Base-by-base conservation (phyloP, 345 rosid genomes). In the Brassica carinata region DNA sequence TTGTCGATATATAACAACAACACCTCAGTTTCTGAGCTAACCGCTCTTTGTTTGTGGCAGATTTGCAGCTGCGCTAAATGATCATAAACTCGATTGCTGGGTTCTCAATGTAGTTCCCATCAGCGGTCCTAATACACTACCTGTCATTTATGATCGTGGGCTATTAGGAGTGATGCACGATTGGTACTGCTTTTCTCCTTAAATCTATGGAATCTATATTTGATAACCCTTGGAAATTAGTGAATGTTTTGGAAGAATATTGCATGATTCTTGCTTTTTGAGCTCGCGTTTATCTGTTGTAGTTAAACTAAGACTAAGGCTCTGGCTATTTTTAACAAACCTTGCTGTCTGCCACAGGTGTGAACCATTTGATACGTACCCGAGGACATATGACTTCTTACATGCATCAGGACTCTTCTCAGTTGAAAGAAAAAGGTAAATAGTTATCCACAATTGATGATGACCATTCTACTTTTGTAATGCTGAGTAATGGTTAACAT, bases 61-160 rank as follows among this genome's bases (percentile, higher is more conserved):
- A 83, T 96, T 96, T 87, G 98, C 97, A 9, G 95, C 97, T 67
- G 97, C 99, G 72, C 67, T 96, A 69, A 87, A 89, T 63, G 90
- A 92, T 75, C 91, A 89, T 67, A 69, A 82, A 74, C 70, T 96
- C 75, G 90, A 94, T 87, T 85, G 89, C 77, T 94, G 99, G 99
- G 97, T 92, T 86, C 81, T 94, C 74, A 96, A 87, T 62, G 98
- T 92, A 62, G 98, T 96, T 76, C 99, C 99, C 67, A 89, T 91
- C 64, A 90, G 95, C 23, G 99, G 95, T 4, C 93, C 98, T 55
- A 92, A 96, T 81, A 96, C 98, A 17, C 82, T 96, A 83, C 98
- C 99, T 73, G 97, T 96, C 65, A 88, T 96, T 75, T 94, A 92
- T 84, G 99, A 94, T 75, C 98, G 98, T 57, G 98, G 99, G 77